These are phyloP conservation scores for Metarhizium guizhouense DNA, from an alignment of 2,329 filamentous ascomycete species.

Conservation along the genomic window DNA sequence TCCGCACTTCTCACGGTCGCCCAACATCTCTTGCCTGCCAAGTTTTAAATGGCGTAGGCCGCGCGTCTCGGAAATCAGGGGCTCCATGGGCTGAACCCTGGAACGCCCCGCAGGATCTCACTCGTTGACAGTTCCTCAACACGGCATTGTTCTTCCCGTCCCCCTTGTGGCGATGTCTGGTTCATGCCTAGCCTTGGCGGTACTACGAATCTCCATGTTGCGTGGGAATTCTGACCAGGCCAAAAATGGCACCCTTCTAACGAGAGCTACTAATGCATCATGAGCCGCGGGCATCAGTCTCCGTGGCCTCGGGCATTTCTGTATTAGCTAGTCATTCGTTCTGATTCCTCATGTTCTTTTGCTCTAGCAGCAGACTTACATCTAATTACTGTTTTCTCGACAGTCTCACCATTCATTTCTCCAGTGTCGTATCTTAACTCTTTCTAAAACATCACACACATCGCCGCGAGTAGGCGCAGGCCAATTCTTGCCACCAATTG, in stretches of 20 bases:
- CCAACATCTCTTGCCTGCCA: neutral
- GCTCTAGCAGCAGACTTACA: no score
- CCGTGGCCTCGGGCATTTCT: neutral
- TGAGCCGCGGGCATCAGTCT: neutral
- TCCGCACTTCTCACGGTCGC: neutral
- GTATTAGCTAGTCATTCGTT: neutral
- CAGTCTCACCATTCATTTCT: neutral
- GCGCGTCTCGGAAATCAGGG: slow-evolving; percentile 4
- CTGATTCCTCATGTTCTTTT: neutral
- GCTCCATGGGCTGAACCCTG: neutral
- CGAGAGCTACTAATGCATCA: neutral
- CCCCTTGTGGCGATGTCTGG: neutral
- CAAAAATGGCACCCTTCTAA: neutral
- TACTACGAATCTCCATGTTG: neutral
- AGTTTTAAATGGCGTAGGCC: slow-evolving; percentile 5
- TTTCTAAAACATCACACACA: neutral
- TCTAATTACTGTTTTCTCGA: neutral
- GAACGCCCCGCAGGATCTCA: neutral
- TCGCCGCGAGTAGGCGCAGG: neutral
- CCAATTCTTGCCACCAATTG: neutral
- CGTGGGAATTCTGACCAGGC: neutral
- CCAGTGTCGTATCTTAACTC: neutral
- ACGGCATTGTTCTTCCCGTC: neutral
- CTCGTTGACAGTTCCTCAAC: neutral
- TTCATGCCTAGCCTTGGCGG: neutral